phyloP scores from a whole-genome alignment of 2,329 filamentous ascomycete species.

The Phyllosticta ampelicida region DNA sequence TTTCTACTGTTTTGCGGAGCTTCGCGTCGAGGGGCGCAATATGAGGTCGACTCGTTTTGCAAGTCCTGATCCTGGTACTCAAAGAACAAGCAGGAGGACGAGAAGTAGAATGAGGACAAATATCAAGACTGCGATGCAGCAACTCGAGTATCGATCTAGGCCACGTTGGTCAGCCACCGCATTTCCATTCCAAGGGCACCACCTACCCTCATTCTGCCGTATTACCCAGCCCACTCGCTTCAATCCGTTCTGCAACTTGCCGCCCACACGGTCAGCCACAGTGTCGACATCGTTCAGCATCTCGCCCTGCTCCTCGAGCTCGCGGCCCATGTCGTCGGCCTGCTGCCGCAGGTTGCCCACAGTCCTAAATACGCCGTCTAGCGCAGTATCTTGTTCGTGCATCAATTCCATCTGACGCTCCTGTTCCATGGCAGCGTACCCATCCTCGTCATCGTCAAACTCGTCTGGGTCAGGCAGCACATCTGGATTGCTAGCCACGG shows the following conservation, averaged over 20 bases:
- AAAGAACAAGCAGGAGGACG: slow-evolving; percentile 58
- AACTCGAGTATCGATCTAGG: slow-evolving; percentile 63
- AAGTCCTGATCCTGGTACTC: neutral
- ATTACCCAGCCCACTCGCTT: slow-evolving; percentile 79
- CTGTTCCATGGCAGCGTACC: slow-evolving; percentile 47
- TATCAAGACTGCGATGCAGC: slow-evolving; percentile 82
- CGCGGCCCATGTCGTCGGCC: slow-evolving; percentile 90
- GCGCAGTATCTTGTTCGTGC: slow-evolving; percentile 84
- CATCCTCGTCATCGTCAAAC: slow-evolving; percentile 27
- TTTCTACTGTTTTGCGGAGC: neutral
- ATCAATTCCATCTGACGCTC: slow-evolving; percentile 86
- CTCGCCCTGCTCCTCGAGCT: slow-evolving; percentile 87
- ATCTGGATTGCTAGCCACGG: slow-evolving; percentile 29
- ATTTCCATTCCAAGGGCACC: slow-evolving; percentile 1
- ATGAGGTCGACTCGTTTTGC: neutral
- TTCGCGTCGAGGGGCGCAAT: neutral
- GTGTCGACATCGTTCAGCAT: slow-evolving; percentile 79
- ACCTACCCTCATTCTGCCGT: slow-evolving; percentile 76
- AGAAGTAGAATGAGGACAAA: slow-evolving; percentile 79
- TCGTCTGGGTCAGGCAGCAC: slow-evolving; percentile 15
- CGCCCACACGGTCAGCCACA: slow-evolving; percentile 76
- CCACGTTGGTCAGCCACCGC: slow-evolving; percentile 11
- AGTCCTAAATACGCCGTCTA: slow-evolving; percentile 86
- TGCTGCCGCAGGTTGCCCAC: slow-evolving; percentile 84
- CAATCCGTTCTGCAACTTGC: slow-evolving; percentile 74